Conservation (phyloP, 192 early-diverging fungal species). For the Geosiphon pyriformis region DNA sequence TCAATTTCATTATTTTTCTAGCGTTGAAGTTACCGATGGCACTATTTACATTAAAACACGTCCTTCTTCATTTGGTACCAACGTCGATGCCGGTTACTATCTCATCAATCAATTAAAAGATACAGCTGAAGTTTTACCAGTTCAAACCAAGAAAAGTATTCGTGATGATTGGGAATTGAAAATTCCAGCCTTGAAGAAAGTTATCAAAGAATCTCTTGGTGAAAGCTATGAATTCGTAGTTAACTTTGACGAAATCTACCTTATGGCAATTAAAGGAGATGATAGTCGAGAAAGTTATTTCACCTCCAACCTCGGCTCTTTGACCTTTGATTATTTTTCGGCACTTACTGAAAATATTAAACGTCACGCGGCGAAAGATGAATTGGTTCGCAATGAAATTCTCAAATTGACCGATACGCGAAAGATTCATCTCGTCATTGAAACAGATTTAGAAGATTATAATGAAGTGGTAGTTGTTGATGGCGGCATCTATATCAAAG, state of each 20-base stretch:
- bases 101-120: conserved; percentile 1
- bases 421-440: conserved; percentile 9
- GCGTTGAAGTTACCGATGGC: conserved; percentile 1
- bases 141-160: conserved; percentile 11
- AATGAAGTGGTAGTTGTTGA: conserved; percentile 4
- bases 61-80: background rate
- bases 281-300: background rate
- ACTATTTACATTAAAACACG: conserved; percentile 4
- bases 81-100: conserved; percentile 4
- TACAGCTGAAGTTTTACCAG: conserved; percentile 1
- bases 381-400: conserved; percentile 8
- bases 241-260: conserved; percentile 9
- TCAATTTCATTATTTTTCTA: background rate
- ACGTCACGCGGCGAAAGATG: conserved; percentile 2
- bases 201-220: conserved; percentile 1
- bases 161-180: conserved; percentile 16
- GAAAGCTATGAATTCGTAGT: conserved; percentile 14
- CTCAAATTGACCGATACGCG: background rate
- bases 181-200: background rate
- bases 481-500: conserved; percentile 3
- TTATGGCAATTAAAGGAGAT: conserved; percentile 1
- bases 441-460: conserved; percentile 10
- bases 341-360: background rate
- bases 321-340: conserved; percentile 8
- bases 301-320: background rate